Conservation (phyloP, 345 rosid species). For the Aquilaria sinensis region DNA sequence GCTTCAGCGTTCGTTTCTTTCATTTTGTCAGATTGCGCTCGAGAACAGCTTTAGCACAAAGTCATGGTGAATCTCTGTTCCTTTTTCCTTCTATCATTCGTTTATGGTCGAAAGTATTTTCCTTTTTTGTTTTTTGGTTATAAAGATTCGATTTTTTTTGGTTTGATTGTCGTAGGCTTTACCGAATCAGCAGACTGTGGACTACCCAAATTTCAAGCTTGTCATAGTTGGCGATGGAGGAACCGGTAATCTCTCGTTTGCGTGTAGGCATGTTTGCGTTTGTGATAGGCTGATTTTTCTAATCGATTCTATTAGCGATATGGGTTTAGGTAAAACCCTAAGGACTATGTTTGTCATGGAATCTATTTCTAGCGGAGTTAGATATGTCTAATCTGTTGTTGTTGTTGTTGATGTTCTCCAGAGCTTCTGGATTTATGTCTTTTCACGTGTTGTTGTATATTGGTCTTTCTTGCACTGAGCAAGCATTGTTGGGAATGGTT, state of each 20-base stretch:
- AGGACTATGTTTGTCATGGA: no score
- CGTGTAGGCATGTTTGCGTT: no score
- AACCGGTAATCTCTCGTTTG: constrained; percentile 43
- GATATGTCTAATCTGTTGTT: no score
- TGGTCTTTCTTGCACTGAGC: not conserved
- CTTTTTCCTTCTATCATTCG: not conserved
- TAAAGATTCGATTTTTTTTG: not conserved
- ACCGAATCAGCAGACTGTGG: constrained; percentile 61
- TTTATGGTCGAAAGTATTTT: not conserved
- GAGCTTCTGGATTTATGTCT: not conserved
- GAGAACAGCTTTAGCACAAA: not conserved
- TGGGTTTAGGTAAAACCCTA: no score
- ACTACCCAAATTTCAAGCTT: constrained; percentile 85
- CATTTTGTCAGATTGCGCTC: not conserved
- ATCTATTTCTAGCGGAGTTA: no score
- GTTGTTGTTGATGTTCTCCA: no score
- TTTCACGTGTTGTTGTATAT: not conserved
- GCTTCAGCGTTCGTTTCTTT: not conserved
- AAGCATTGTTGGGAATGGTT: not conserved
- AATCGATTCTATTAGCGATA: no score
- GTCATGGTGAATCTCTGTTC: constrained; percentile 15
- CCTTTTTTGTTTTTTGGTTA: not conserved
- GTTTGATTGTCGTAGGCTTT: constrained; percentile 40
- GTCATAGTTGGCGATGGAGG: constrained; percentile 94
- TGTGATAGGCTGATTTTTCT: not conserved